Evolutionary conservation across 768 basidiomycete species (phyloP), one percentile per base, ranked within the genome.

Genomic region (Leccinum olivaceopallidum): DNA sequence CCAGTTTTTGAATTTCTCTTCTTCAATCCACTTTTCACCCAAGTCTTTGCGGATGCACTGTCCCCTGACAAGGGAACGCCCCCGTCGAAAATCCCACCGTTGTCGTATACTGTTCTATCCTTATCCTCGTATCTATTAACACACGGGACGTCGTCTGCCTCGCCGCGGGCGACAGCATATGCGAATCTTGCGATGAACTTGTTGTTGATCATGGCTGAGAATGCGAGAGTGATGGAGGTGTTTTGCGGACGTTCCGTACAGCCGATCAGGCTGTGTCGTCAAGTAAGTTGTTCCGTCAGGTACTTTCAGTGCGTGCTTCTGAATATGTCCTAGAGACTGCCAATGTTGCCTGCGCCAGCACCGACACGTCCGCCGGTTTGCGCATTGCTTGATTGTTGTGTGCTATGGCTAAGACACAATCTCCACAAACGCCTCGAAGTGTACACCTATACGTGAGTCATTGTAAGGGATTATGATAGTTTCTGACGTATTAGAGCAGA

Each of bases 331-430:
- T 44, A 85, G 87, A 81, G 83, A 60, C 56, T 79, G 26, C 88
- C 88, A 12, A 66, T 77, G 14, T 75, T 89, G 44, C 80, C 86
- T 1, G 57, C 70, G 12, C 67, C 77, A 8, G 67, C 70, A 1
- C 57, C 76, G 5, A 73, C 77, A 9, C 75, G 80, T 54, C 77
- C 84, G 1, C 80, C 81, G 2, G 62, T 87, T 26, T 85, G 85
- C 64, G 81, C 85, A 4, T 58, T 89, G 24, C 67, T 90, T n/a
- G 87, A 90, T 68, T 88, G 85, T 59, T 86, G 84, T 64, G 78
- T 86, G 6, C 75, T 90, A 14, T 90, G 87, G 86, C 70, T 89
- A 28, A 83, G 86, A 18, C 88, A 90, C 64, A 89, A 88, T 67
- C 73, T 90, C 32, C 85, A 88, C 58, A 87, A 81, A 64, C 80